Evolutionary conservation across 768 basidiomycete genomes (phyloP), one percentile per base, ranked within the genome.

Genomic region (Sporobolomyces roseus): DNA sequence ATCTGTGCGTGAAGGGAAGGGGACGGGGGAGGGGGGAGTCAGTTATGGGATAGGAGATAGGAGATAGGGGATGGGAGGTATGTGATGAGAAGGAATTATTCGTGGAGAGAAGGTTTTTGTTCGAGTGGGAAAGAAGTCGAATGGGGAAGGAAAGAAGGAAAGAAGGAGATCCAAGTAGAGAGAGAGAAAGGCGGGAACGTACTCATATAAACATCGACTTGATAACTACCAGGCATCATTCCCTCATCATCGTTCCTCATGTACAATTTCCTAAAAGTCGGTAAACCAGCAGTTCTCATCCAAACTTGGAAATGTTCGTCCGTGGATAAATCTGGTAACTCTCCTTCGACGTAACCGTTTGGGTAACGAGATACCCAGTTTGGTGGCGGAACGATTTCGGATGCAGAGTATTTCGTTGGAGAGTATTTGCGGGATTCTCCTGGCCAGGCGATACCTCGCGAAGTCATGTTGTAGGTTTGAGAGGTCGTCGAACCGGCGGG

Each of bases 291-390:
- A 3, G 93, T 96, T 66, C 94, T 85, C 96, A 99, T 99, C 96
- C 96, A 99, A 77, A 94, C 93, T 80, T 98, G 94, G 82, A 99
- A 98, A 75, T 90, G 93, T 79, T 97, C 90, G 76, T 98, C 87
- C 3, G 74, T 72, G 60, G 82, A 80, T 41, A 98, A 81, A 76
- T 96, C 81, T 2, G 92, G 93, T 25, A 87, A 49, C 33, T 63
- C 45, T n/a, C 16, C 63, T 2, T 80, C 77, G 5, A 85, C 86
- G 79, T 96, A 97, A 63, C 84, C 84, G 68, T 88, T 78, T 1
- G 91, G 91, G 80, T 82, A 97, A 62, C 83, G 83, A 36, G 78
- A 76, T 1, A 74, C 78, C 96, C 96, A 99, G 79, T 96, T 97
- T 8, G 96, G 96, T 33, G 96, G 96, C 8, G 94, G 94, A 0